Percentiles rank a stretch among this genome's conserved stretches.
Conservation (phyloP, 108 stramenopile species). For the Fistulifera solaris region DNA sequence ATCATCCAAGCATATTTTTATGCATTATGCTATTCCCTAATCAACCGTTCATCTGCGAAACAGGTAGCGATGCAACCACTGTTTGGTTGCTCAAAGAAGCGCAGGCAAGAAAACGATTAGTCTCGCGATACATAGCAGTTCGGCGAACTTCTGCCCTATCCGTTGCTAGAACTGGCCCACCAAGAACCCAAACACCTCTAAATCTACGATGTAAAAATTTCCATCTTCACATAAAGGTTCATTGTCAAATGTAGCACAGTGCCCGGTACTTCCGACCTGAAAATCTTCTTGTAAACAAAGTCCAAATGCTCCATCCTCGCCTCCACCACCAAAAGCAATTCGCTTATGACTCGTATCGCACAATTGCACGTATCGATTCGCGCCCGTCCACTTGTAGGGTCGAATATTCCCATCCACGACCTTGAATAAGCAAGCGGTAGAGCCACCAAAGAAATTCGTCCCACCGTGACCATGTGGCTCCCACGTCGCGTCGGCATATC, state of each 20-base stretch:
- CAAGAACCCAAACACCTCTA: slow-evolving; percentile 63
- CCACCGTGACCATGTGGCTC: slow-evolving; percentile 15
- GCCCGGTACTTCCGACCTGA: slow-evolving; percentile 68
- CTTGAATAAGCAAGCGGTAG: slow-evolving; percentile 51
- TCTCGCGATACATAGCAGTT: no score
- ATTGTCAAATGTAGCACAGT: slow-evolving; percentile 83
- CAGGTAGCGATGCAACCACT: no score
- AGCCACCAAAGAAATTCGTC: slow-evolving; percentile 54
- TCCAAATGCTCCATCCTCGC: slow-evolving; percentile 78
- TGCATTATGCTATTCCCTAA: no score
- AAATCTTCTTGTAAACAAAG: slow-evolving; percentile 82
- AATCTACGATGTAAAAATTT: slow-evolving; percentile 58
- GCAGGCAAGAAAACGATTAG: no score
- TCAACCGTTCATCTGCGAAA: no score
- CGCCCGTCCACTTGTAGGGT: slow-evolving; percentile 70
- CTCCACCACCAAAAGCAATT: slow-evolving; percentile 84
- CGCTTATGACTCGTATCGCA: slow-evolving; percentile 49
- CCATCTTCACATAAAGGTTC: slow-evolving; percentile 50
- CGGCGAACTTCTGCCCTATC: not conserved
- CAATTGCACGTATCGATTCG: slow-evolving; percentile 77
- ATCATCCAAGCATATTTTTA: no score
- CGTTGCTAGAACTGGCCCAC: slow-evolving; percentile 19
- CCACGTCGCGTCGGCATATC: slow-evolving; percentile 75
- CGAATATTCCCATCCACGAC: slow-evolving; percentile 3
- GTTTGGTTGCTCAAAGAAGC: no score